Evolutionary conservation across 768 basidiomycete genomes (phyloP).

Genomic region (Tricholoma sp.): DNA sequence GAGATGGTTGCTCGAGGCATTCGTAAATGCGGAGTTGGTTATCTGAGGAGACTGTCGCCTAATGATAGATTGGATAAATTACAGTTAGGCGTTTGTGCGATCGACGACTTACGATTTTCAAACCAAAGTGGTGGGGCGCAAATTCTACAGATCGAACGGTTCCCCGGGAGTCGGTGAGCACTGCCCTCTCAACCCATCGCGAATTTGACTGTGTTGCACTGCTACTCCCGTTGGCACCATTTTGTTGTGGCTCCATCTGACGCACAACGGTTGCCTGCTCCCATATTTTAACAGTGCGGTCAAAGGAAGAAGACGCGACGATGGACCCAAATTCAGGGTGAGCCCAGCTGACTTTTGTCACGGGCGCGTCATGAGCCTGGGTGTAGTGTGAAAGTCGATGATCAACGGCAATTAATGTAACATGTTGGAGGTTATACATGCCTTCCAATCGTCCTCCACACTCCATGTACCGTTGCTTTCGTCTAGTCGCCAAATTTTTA

Average conservation of each 20-base stretch:
- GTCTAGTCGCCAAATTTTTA: conserved; percentile 83
- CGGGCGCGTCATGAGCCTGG: conserved; percentile 92
- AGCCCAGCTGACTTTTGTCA: conserved; percentile 83
- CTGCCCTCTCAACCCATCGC: conserved; percentile 71
- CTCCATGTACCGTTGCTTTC: conserved; percentile 70
- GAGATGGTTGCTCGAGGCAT: conserved; percentile 71
- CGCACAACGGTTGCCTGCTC: conserved; percentile 48
- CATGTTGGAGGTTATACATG: conserved; percentile 16
- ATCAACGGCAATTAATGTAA: neutral
- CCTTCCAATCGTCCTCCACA: conserved; percentile 90
- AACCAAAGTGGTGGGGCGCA: conserved; percentile 79
- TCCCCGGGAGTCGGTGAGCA: conserved; percentile 79
- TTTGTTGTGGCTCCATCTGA: conserved; percentile 23
- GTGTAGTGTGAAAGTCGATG: neutral
- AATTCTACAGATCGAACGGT: conserved; percentile 87
- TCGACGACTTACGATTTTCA: conserved; percentile 66
- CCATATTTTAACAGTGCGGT: conserved; percentile 92
- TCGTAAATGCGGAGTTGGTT: conserved; percentile 87
- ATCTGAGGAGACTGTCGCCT: conserved; percentile 90
- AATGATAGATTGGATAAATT: neutral
- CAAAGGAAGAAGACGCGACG: conserved; percentile 84
- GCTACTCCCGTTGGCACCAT: conserved; percentile 19
- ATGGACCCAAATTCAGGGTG: conserved; percentile 90
- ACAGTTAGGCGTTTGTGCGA: neutral
- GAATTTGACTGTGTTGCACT: conserved; percentile 22